phyloP scores from a whole-genome alignment of 345 rosid species.

The Excoecaria cochinchinensis region DNA sequence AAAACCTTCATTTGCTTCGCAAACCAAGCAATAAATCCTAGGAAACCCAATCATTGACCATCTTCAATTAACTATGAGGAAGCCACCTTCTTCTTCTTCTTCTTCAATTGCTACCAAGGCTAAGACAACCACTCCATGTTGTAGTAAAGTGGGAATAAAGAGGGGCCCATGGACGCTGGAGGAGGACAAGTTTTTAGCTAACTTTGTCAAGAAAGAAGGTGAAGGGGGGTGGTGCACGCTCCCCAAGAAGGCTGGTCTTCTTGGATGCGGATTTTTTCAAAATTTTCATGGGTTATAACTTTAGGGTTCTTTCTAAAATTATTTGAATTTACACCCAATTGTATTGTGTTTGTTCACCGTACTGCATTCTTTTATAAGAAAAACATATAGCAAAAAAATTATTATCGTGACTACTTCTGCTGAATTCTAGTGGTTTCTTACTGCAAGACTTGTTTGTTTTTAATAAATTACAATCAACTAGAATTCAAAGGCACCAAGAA shows the following conservation, averaged over 20 bases:
- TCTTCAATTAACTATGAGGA: constrained; percentile 26
- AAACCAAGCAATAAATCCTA: not conserved
- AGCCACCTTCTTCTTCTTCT: constrained; percentile 28
- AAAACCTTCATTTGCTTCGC: not conserved
- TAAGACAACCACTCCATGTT: constrained; percentile 20
- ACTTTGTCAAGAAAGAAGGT: constrained; percentile 53
- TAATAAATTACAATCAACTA: not conserved
- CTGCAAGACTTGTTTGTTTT: not conserved
- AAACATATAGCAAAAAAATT: too few relatives aligned
- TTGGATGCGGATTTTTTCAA: constrained; percentile 44
- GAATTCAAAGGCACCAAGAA: not conserved
- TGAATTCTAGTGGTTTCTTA: too few relatives aligned
- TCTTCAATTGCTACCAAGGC: not conserved
- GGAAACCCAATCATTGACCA: too few relatives aligned
- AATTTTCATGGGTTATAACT: not conserved
- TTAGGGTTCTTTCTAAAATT: not conserved
- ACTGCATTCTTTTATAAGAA: not conserved
- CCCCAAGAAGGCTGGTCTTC: constrained; percentile 56
- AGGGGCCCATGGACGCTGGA: constrained; percentile 67
- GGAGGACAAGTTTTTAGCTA: constrained; percentile 51
- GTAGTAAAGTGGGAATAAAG: constrained; percentile 45
- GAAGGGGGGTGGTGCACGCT: constrained; percentile 62
- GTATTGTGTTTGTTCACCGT: not conserved
- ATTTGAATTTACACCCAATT: not conserved
- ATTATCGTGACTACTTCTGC: too few relatives aligned